Conservation (phyloP, 129 eudicot genomes). For the Smallanthus sonchifolius region DNA sequence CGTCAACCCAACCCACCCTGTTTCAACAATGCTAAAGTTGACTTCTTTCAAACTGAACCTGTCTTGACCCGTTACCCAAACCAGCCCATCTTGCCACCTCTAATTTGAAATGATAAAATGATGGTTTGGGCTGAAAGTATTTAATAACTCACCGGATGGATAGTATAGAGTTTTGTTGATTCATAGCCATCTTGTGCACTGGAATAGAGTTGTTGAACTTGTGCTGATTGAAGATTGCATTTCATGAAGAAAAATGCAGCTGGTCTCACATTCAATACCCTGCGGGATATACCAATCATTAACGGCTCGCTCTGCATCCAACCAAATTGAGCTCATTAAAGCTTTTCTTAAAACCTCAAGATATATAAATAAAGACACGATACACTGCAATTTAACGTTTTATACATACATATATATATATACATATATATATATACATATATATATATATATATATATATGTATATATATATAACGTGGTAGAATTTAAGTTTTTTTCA, state of each 20-base stretch:
- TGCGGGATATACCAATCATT: slow-evolving; percentile 87
- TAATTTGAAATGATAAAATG: background rate
- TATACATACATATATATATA: too few species aligned
- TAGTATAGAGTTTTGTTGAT: slow-evolving; percentile 76
- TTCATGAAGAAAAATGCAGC: slow-evolving; percentile 95
- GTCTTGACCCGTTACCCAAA: background rate
- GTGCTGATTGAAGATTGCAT: slow-evolving; percentile 70
- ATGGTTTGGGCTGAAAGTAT: background rate
- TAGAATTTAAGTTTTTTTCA: background rate
- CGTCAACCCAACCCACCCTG: background rate
- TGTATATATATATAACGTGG: background rate
- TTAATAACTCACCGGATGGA: slow-evolving; percentile 49
- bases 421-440: too few species aligned
- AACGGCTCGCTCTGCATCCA: slow-evolving; percentile 57
- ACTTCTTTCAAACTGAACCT: background rate
- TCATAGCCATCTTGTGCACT: slow-evolving; percentile 90
- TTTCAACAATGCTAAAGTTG: background rate
- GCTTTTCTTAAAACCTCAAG: background rate
- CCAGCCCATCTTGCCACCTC: background rate
- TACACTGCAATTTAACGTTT: background rate
- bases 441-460: too few species aligned
- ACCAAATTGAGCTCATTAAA: background rate
- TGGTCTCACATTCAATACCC: slow-evolving; percentile 82
- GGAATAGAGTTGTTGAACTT: slow-evolving; percentile 66
- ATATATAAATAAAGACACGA: background rate